phyloP scores from a whole-genome alignment of 176 grass and related monocot genomes.

The Olyra latifolia region DNA sequence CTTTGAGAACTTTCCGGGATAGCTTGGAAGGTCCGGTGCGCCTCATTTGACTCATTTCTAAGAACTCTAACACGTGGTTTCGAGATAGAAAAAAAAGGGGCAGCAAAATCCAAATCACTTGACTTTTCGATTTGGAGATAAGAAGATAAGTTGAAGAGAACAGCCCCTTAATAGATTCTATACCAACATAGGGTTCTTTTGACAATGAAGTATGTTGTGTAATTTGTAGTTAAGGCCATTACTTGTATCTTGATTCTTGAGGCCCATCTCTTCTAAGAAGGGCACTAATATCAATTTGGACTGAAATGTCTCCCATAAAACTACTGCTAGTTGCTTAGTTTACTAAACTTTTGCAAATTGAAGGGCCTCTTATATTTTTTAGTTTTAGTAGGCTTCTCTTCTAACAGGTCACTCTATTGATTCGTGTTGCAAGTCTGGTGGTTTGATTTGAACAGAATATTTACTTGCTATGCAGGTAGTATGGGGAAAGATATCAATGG shows the following conservation, averaged over 20 bases:
- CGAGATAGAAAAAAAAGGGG: no score
- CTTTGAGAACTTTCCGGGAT: no score
- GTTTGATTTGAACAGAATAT: slow-evolving; percentile 19
- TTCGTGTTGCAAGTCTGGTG: slow-evolving; percentile 8
- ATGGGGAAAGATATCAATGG: slow-evolving; percentile 97
- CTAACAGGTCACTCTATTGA: background rate
- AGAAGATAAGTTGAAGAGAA: no score
- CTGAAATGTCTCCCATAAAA: background rate
- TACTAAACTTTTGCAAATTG: background rate
- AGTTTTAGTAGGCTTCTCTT: slow-evolving; percentile 11
- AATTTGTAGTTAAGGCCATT: background rate
- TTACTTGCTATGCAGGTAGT: slow-evolving; percentile 62
- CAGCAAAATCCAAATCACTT: no score
- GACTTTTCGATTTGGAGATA: no score
- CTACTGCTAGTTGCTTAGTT: background rate
- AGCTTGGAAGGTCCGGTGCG: no score
- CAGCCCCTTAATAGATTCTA: background rate
- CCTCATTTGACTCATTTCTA: no score
- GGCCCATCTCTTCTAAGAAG: slow-evolving; percentile 1
- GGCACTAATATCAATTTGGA: background rate
- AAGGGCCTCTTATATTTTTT: background rate
- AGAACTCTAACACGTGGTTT: no score
- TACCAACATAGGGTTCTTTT: slow-evolving; percentile 9
- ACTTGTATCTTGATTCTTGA: background rate
- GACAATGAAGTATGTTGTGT: background rate